Conservation (phyloP, 495 filamentous ascomycete genomes). For the Penicillium argentinense region DNA sequence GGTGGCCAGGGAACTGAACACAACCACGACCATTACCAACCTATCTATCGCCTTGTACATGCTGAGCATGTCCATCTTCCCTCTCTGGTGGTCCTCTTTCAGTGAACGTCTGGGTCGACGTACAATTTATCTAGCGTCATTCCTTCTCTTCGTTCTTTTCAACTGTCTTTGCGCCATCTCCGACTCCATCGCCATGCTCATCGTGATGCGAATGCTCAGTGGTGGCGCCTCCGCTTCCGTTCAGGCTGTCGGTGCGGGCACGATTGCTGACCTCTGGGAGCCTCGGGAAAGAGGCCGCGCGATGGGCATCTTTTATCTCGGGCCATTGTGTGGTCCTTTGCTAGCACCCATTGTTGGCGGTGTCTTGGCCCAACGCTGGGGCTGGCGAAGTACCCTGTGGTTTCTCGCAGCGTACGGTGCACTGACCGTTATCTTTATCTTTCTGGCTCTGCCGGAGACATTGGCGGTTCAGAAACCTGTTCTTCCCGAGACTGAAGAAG, state of each 20-base stretch:
- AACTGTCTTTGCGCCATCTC: conserved; percentile 71
- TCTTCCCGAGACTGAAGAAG: conserved; percentile 16
- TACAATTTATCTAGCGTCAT: conserved; percentile 83
- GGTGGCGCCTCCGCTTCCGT: conserved; percentile 86
- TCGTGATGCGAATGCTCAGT: conserved; percentile 77
- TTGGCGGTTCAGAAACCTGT: conserved; percentile 34
- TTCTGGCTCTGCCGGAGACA: conserved; percentile 73
- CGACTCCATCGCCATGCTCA: conserved; percentile 77
- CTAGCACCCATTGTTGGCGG: conserved; percentile 88
- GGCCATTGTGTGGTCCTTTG: conserved; percentile 83
- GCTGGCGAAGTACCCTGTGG: conserved; percentile 88
- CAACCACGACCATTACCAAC: conserved; percentile 73
- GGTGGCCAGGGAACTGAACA: conserved; percentile 63
- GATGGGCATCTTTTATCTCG: conserved; percentile 94
- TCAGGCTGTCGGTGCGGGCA: conserved; percentile 90
- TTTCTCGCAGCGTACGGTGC: conserved; percentile 80
- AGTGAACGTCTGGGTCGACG: conserved; percentile 80
- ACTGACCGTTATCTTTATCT: conserved; percentile 57
- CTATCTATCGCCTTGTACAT: conserved; percentile 85
- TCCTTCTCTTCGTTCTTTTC: conserved; percentile 77
- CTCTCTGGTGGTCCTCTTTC: conserved; percentile 93
- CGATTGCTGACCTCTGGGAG: conserved; percentile 92
- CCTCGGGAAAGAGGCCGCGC: conserved; percentile 73
- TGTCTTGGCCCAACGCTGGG: conserved; percentile 63
- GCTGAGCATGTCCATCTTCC: conserved; percentile 87